Evolutionary conservation across 2,329 filamentous ascomycete species (phyloP).

Genomic region (Pseudopyricularia cyperi): DNA sequence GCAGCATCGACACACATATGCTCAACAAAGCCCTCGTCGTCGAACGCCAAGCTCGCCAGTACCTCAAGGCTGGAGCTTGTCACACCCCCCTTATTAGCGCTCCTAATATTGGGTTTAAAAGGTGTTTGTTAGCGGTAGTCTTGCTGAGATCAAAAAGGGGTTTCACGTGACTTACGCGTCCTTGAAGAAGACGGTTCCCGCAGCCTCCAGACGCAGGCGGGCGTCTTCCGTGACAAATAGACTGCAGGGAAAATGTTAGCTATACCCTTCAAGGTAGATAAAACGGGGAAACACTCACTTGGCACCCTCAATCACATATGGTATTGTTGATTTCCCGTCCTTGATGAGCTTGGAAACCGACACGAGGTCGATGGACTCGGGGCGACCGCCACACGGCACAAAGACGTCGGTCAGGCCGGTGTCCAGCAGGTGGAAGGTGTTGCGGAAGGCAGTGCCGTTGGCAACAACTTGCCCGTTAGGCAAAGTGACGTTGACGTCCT

Average conservation of each 20-base stretch:
- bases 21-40: conserved; percentile 74
- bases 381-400: conserved; percentile 90
- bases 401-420: conserved; percentile 72
- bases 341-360: conserved; percentile 79
- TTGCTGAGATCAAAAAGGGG: too few species aligned
- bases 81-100: conserved; percentile 93
- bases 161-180: conserved; percentile 52
- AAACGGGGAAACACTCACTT: conserved; percentile 21
- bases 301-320: conserved; percentile 94
- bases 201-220: conserved; percentile 85
- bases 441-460: conserved; percentile 93
- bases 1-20: conserved; percentile 78
- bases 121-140: too few species aligned
- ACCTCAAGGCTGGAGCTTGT: conserved; percentile 87
- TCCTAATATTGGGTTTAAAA: background rate
- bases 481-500: conserved; percentile 79
- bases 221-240: conserved; percentile 98
- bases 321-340: conserved; percentile 74
- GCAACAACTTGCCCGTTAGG: conserved; percentile 75
- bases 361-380: conserved; percentile 89
- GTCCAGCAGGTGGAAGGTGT: conserved; percentile 86
- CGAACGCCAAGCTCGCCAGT: conserved; percentile 84
- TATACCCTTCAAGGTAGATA: background rate
- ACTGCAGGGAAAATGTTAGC: conserved; percentile 4
- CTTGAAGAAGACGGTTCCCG: conserved; percentile 93